phyloP scores from a whole-genome alignment of 2,329 filamentous ascomycete genomes.

The Pseudocercospora musae region DNA sequence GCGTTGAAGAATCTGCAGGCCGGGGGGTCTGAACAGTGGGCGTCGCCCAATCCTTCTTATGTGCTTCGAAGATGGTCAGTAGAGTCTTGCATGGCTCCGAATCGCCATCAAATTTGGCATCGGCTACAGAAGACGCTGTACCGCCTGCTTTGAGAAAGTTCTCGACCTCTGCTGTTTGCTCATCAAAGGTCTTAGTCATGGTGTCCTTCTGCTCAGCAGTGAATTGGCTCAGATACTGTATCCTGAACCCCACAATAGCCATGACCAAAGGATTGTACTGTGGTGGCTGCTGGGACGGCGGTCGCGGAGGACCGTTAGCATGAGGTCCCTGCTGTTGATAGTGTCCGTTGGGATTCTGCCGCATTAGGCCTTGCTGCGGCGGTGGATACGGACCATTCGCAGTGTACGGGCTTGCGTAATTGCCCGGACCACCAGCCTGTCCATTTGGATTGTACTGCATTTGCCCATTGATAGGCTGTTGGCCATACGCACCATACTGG shows the following conservation, averaged over 20 bases:
- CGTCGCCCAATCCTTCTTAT: neutral
- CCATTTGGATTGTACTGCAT: slow-evolving; percentile 13
- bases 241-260: neutral
- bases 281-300: slow-evolving; percentile 13
- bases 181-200: neutral
- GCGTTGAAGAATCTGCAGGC: neutral
- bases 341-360: slow-evolving; percentile 7
- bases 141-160: neutral
- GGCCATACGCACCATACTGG: slow-evolving; percentile 20
- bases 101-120: slow-evolving; percentile 2
- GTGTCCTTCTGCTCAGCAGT: neutral
- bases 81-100: slow-evolving; percentile 12
- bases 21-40: neutral
- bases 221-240: neutral
- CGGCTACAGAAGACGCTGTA: neutral
- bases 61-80: slow-evolving; percentile 5
- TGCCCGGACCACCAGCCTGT: slow-evolving; percentile 8
- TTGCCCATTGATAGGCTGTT: slow-evolving; percentile 10
- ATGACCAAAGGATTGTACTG: neutral
- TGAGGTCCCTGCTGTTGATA: slow-evolving; percentile 6
- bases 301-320: slow-evolving; percentile 8
- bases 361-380: neutral
- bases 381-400: slow-evolving; percentile 8
- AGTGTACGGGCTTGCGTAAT: slow-evolving; percentile 19
- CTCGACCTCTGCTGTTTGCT: neutral